Base-by-base conservation (phyloP, 176 grass and related monocot genomes). In the Canna indica region DNA sequence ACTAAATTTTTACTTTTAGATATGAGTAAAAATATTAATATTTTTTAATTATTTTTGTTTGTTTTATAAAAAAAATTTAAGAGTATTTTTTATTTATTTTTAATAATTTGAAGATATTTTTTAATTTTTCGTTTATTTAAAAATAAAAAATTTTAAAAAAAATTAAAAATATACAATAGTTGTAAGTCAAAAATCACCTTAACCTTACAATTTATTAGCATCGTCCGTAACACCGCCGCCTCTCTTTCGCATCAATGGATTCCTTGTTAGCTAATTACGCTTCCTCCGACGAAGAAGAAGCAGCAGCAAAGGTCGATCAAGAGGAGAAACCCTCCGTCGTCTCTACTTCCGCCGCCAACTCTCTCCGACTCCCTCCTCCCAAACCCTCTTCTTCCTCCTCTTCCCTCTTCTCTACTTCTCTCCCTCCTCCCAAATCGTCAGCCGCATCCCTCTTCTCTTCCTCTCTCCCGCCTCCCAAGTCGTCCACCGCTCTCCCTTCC, bases 181-280 rank as follows among this genome's bases (percentile, higher is more conserved):
- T n/a, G n/a, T n/a, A n/a, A n/a, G n/a, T n/a, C n/a, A n/a, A n/a
- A n/a, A n/a, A n/a, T n/a, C n/a, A n/a, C n/a, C n/a, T n/a, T n/a
- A n/a, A n/a, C n/a, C n/a, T n/a, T n/a, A n/a, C n/a, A n/a, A n/a
- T n/a, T n/a, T n/a, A n/a, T n/a, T 4, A 47, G 25, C 25, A 13
- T 30, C 42, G 11, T n/a, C n/a, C n/a, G n/a, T n/a, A n/a, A n/a
- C n/a, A n/a, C n/a, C n/a, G n/a, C 15, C n/a, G 2, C 41, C 41
- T 11, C 67, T 26, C 16, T 31, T 24, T n/a, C 39, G 2, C 27
- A n/a, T 75, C 68, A 31, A 97, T 97, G 94, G 94, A 97, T 79
- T 87, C 89, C 67, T 82, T 97, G 16, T 74, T 92, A n/a, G 89
- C 94, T 26, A 97, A 64, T 82, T 97, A 97, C 77, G 94, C 86